Conservation (phyloP, 2,329 filamentous ascomycete genomes). For the Calcarisporium arbuscula region DNA sequence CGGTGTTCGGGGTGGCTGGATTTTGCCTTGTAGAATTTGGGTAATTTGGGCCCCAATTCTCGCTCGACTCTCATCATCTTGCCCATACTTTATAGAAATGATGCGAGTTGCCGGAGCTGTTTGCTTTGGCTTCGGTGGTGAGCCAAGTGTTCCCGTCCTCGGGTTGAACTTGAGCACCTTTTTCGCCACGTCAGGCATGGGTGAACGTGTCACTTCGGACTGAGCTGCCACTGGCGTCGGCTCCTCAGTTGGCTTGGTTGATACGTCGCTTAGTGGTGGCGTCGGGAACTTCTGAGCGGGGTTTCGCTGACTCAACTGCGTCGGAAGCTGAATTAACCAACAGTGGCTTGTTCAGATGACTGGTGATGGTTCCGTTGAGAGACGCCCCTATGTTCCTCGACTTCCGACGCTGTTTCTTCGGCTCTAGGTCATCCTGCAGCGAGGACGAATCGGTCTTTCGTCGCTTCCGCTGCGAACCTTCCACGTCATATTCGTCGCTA, state of each 20-base stretch:
- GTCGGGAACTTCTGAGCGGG: conserved; percentile 7
- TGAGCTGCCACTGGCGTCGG: conserved; percentile 3
- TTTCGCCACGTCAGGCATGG: conserved; percentile 26
- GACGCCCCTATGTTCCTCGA: conserved; percentile 11
- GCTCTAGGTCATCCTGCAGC: conserved; percentile 14
- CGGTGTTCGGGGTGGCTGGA: conserved; percentile 17
- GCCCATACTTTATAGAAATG: conserved; percentile 54
- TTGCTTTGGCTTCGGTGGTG: conserved; percentile 50
- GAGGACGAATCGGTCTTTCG: conserved; percentile 28
- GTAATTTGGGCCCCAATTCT: conserved; percentile 56
- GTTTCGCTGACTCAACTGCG: background rate
- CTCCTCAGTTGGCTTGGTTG: conserved; percentile 2
- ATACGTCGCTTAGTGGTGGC: conserved; percentile 12
- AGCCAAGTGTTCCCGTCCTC: conserved; percentile 56
- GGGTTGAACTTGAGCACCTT: conserved; percentile 52
- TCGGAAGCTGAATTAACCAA: background rate
- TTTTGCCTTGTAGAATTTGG: conserved; percentile 45
- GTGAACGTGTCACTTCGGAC: conserved; percentile 4
- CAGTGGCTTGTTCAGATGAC: conserved; percentile 7
- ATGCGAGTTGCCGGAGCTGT: conserved; percentile 30
- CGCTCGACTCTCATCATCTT: conserved; percentile 35
- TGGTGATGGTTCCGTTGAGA: conserved; percentile 10
- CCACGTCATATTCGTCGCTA: conserved; percentile 20
- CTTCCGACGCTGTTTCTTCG: conserved; percentile 21
- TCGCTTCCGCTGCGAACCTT: conserved; percentile 34